Evolutionary conservation across 352 stramenopile genomes (phyloP).

Genomic region (Globisporangium barbulae): DNA sequence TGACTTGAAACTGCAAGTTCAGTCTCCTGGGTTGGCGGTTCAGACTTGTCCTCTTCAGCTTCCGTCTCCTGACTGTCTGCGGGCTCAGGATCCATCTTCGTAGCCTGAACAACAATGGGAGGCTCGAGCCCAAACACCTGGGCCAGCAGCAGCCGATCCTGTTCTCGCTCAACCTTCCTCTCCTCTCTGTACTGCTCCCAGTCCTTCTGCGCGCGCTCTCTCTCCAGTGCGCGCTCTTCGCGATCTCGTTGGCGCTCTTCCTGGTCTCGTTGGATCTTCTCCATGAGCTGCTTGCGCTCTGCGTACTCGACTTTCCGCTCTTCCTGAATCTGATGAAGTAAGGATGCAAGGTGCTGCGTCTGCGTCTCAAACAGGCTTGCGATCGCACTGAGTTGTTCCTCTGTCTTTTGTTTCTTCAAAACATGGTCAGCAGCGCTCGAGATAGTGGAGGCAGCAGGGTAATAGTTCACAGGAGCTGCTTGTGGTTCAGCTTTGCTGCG

Average conservation of each 20-base stretch:
- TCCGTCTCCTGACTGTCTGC: not conserved
- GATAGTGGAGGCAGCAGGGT: not conserved
- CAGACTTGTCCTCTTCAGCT: not conserved
- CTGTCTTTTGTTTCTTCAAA: not conserved
- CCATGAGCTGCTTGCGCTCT: not conserved
- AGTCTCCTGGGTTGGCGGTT: not conserved
- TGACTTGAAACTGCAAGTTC: not conserved
- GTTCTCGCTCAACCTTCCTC: not conserved
- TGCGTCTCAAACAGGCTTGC: conserved; percentile 2
- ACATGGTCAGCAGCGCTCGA: not conserved
- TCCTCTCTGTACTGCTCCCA: conserved; percentile 4
- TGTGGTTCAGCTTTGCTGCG: not conserved
- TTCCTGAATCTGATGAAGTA: conserved; percentile 4
- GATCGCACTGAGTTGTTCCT: not conserved
- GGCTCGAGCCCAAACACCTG: not conserved
- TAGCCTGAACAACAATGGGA: not conserved
- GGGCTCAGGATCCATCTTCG: not conserved
- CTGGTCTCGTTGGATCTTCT: conserved; percentile 7
- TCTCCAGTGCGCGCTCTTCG: not conserved
- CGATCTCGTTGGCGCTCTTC: conserved; percentile 2
- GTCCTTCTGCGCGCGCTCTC: not conserved
- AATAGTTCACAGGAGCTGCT: not conserved
- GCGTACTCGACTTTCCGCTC: not conserved
- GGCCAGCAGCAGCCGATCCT: conserved; percentile 1
- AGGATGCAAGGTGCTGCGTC: not conserved